Percentiles rank a stretch among this genome's conserved stretches.
phyloP scores from a whole-genome alignment of 208 protist genomes.

The Zelonia costaricensis region DNA sequence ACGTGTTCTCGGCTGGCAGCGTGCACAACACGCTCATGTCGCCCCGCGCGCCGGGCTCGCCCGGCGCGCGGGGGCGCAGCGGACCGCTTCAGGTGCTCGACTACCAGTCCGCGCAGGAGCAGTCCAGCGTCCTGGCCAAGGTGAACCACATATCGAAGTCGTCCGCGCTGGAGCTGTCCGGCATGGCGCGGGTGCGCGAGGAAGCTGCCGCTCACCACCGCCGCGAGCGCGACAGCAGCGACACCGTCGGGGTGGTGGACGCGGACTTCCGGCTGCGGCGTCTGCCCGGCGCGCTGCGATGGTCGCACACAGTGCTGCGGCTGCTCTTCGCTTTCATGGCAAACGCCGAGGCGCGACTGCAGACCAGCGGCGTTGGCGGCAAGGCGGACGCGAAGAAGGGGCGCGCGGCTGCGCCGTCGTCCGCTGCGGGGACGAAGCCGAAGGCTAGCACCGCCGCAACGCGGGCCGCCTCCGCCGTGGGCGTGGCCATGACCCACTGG shows the following conservation, averaged over 20 bases:
- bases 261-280: conserved; percentile 18
- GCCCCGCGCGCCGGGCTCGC: background rate
- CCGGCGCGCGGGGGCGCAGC: conserved; percentile 3
- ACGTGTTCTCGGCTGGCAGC: conserved; percentile 19
- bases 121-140: conserved; percentile 19
- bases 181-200: conserved; percentile 21
- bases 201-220: background rate
- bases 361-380: background rate
- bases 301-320: conserved; percentile 19
- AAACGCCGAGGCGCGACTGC: conserved; percentile 10
- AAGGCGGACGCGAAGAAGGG: background rate
- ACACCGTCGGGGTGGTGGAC: conserved; percentile 1
- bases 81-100: conserved; percentile 33
- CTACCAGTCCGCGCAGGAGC: conserved; percentile 33
- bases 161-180: conserved; percentile 13
- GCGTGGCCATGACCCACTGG: conserved; percentile 36
- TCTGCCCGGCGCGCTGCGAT: conserved; percentile 26
- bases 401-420: background rate
- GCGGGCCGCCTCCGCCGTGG: conserved; percentile 19
- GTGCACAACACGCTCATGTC: conserved; percentile 29
- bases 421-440: too few relatives aligned
- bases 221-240: conserved; percentile 1
- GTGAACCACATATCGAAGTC: conserved; percentile 14
- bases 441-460: background rate
- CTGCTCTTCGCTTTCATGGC: conserved; percentile 22